Base-by-base conservation (phyloP, 2,329 filamentous ascomycete genomes). In the Scedosporium dehoogii region DNA sequence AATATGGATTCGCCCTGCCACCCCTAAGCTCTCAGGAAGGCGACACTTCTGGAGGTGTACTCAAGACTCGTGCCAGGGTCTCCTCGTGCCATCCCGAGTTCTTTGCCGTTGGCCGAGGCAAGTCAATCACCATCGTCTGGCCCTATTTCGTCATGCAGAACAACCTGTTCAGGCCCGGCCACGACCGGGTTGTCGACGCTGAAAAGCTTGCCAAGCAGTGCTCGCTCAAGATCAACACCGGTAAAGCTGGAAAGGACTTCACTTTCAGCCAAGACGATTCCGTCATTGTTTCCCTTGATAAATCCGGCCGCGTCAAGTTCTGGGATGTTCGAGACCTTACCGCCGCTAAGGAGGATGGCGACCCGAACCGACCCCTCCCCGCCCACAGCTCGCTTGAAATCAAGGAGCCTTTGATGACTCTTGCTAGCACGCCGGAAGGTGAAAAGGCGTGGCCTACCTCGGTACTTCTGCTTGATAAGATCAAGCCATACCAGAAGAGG, bases 371-470 rank as follows among this genome's bases (percentile, higher is more conserved):
- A 62, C 80, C 81, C 1, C 72, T 81, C 70, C 84, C 84, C 7
- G 80, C 79, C 1, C 78, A 81, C 61, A 81, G 78, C 27, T 79
- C 85, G 1, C 79, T 91, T 58, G 91, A 96, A 74, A 85, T 97
- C 64, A 91, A 90, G 68, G 88, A 91, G 66, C 92, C 94, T 4
- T 75, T 97, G 66, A 85, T 94, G 77, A 96, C 91, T 33, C 85
- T 97, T 69, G 88, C 88, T 55, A 96, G 92, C 57, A 93, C 90
- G 5, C 88, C 90, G 6, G 88, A 93, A 59, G 86, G 86, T 29
- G 94, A 97, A 73, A 97, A 97, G 79, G 92, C 92, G 4, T 97
- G 92, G 87, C 93, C 96, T 6, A 97, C 93, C 2, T 97, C 94
- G 25, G 91, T 99, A 63, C 84, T 96, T 73, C 89, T 99, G 75